phyloP scores from a whole-genome alignment of 306 rosid genomes.

The Ammopiptanthus mongolicus region DNA sequence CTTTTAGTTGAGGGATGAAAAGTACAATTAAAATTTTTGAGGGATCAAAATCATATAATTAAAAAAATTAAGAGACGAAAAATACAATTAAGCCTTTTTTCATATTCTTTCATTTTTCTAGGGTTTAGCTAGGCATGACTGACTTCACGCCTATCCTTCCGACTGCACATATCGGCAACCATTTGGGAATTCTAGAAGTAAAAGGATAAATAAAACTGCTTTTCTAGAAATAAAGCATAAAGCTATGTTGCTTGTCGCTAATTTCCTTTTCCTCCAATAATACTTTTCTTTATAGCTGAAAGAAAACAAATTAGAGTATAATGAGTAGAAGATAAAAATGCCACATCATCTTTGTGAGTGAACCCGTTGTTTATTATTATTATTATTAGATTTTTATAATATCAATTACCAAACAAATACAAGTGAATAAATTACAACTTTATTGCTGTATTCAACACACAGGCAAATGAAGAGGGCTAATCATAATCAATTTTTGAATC shows the following conservation, averaged over 20 bases:
- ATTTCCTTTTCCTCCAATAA: not conserved
- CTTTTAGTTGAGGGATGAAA: too few relatives aligned
- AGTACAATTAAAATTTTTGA: too few relatives aligned
- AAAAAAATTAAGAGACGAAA: too few relatives aligned
- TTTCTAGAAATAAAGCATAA: not conserved
- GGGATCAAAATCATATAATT: too few relatives aligned
- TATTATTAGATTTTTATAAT: not conserved
- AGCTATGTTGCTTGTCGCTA: not conserved
- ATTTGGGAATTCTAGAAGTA: constrained; percentile 9
- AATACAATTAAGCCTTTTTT: too few relatives aligned
- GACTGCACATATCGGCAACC: not conserved
- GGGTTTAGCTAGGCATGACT: not conserved
- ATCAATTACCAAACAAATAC: not conserved
- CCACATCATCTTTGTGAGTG: not conserved
- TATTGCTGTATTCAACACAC: not conserved
- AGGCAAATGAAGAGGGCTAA: too few relatives aligned
- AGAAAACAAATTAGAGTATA: not conserved
- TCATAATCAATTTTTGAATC: not conserved
- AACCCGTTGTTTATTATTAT: not conserved
- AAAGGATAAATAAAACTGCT: not conserved
- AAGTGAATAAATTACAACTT: not conserved
- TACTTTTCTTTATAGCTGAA: not conserved
- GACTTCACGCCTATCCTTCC: not conserved
- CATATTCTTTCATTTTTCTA: too few relatives aligned
- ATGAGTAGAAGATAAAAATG: not conserved